Evolutionary conservation across 176 grass and related monocot species (phyloP), one percentile per base, ranked within the genome.

Genomic region (Carex kokanica): DNA sequence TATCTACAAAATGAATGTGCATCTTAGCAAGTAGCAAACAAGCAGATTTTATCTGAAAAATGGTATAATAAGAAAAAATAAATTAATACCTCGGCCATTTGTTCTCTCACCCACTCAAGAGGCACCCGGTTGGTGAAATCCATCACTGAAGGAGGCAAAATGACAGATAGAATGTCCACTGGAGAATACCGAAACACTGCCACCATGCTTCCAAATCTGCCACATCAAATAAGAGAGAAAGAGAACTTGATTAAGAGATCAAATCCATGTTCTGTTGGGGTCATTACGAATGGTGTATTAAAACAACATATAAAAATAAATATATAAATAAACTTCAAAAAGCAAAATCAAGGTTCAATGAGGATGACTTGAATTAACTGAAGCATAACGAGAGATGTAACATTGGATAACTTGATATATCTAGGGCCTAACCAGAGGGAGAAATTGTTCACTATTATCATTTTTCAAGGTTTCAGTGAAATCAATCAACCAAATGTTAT

Each of bases 111-210:
- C 91, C 93, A 99, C 43, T 90, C 80, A 83, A 93, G 87, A 79
- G 80, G 49, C 54, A 56, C 61, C 61, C 85, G 83, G 86, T 81
- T 85, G 69, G 86, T 71, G 56, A 99, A 99, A 78, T 95, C 91
- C 81, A 99, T 84, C 36, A 95, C 75, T 57, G 93, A 86, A 14
- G 93, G 88, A 58, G 96, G 96, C 83, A 99, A 86, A 84, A 79
- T 88, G 63, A 99, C 93, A 84, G 96, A 94, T 51, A 99, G 83
- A 87, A 99, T 92, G 82, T 99, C 89, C 70, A 99, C 89, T 31
- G 93, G 93, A 75, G 96, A 95, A 89, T 99, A 95, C 31, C 66
- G 88, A 89, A 99, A 99, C 79, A 99, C 91, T 53, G 96, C 96
- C 84, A 99, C 91, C 96, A 89, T 99, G 86, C 81, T 93, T 74